Evolutionary conservation across 495 filamentous ascomycete genomes (phyloP), one percentile per base, ranked within the genome.

Genomic region (Opeltia flavorubescens): DNA sequence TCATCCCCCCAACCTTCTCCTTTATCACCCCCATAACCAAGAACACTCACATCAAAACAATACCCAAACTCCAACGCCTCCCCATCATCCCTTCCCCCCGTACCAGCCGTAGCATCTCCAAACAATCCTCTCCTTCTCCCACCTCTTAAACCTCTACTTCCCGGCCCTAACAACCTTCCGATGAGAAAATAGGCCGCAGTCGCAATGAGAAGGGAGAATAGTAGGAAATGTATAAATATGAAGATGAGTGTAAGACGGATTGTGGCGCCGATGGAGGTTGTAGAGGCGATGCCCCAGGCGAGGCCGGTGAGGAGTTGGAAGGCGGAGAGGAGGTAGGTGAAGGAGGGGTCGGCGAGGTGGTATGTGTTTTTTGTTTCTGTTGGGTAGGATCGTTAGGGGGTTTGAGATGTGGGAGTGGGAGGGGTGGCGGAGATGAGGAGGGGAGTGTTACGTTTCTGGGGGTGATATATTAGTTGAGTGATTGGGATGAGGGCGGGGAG

Each of bases 301-400:
- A 85, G 62, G 39, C 79, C 77, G 44, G 81, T 83, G 55, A 86
- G 71, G 49, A 82, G 70, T 11, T 83, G 69, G 68, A 86, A 84
- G 64, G 81, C 76, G 40, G 80, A 78, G 43, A 84, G 74, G 44
- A 86, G 80, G 59, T 85, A 84, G 48, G 82, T 80, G 63, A 86
- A 84, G 27, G 81, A 83, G 13, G 81, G 81, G 55, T 86, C 81
- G 42, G 81, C 76, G 43, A 80, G 76, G 56, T 84, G 81, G 76
- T 78, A 84, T 56, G 81, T 81, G 58, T 84, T 84, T 63, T 83
- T 82, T 2, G 80, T 84, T 73, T 83, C 79, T 84, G 51, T 38
- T 20, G 33, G 41, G 18, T 13, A 12, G 15, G 30, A n/a, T 18
- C 45, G 23, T 15, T 31, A 31, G n/a, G 44, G 21, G 12, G 35